Evolutionary conservation across 768 basidiomycete genomes (phyloP).

Genomic region (Hemileccinum impolitum): DNA sequence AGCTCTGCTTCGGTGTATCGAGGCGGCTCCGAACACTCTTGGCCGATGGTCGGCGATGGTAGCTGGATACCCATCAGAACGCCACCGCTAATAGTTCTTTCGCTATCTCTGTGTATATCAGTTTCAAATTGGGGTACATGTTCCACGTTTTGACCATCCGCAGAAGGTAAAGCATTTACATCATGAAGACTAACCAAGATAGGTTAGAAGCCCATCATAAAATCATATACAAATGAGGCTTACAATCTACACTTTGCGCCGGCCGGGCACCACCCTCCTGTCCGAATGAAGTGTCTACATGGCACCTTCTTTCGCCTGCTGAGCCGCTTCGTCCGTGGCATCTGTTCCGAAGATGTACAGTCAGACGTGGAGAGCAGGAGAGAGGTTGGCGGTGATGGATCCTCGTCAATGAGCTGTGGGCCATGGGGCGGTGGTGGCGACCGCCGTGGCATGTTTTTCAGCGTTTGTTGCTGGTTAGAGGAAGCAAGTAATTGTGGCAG

Average conservation of each 20-base stretch:
- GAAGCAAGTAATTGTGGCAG: slow-evolving; percentile 14
- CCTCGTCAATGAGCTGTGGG: slow-evolving; percentile 17
- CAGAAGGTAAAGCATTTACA: slow-evolving; percentile 22
- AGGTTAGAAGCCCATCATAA: background rate
- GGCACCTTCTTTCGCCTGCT: slow-evolving; percentile 32
- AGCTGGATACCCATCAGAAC: slow-evolving; percentile 17
- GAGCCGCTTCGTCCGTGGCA: background rate
- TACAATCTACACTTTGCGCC: slow-evolving; percentile 43
- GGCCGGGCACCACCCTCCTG: slow-evolving; percentile 41
- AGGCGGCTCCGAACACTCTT: slow-evolving; percentile 15
- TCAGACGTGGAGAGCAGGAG: slow-evolving; percentile 24
- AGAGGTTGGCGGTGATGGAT: slow-evolving; percentile 14
- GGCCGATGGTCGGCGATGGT: slow-evolving; percentile 5
- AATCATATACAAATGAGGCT: slow-evolving; percentile 13
- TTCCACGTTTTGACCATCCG: slow-evolving; percentile 8
- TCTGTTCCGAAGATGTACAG: slow-evolving; percentile 13
- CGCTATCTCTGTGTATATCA: slow-evolving; percentile 4
- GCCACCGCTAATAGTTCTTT: slow-evolving; percentile 26
- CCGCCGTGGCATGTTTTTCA: background rate
- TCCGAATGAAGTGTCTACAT: slow-evolving; percentile 41
- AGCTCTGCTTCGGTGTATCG: slow-evolving; percentile 32
- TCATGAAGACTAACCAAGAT: slow-evolving; percentile 17
- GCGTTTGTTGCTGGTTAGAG: slow-evolving; percentile 3
- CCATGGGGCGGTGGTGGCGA: slow-evolving; percentile 8
- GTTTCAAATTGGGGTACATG: slow-evolving; percentile 1